These are phyloP conservation scores for Ustilago xerochloae DNA, from an alignment of 1,284 basidiomycete species.

Conservation along the genomic window DNA sequence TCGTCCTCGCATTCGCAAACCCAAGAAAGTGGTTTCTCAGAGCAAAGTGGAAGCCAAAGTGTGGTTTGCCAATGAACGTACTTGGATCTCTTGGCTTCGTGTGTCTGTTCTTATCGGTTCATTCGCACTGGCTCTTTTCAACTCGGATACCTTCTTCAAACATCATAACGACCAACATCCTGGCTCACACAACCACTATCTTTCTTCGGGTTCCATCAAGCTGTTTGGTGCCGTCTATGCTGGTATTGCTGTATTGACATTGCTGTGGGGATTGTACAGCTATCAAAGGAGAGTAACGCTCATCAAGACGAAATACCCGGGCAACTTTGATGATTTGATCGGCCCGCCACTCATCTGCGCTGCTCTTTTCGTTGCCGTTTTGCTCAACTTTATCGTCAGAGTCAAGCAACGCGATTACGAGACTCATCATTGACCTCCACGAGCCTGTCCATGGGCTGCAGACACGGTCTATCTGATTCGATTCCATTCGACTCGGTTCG, in stretches of 20 bases:
- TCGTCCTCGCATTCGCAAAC: conserved; percentile 68
- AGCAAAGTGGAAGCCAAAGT: conserved; percentile 67
- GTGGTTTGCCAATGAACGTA: conserved; percentile 68
- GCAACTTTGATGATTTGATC: conserved; percentile 75
- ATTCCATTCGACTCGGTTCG: not conserved
- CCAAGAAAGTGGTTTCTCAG: conserved; percentile 70
- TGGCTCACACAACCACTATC: conserved; percentile 29
- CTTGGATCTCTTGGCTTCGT: conserved; percentile 91
- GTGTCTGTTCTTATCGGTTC: conserved; percentile 86
- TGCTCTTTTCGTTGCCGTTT: conserved; percentile 62
- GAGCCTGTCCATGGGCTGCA: not conserved
- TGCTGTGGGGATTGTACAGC: conserved; percentile 82
- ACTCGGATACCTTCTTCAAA: conserved; percentile 74
- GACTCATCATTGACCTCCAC: conserved; percentile 12
- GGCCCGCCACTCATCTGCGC: conserved; percentile 66
- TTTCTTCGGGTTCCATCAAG: conserved; percentile 72
- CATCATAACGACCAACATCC: conserved; percentile 44
- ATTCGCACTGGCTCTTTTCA: conserved; percentile 87
- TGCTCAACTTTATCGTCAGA: conserved; percentile 66
- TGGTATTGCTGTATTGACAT: conserved; percentile 71
- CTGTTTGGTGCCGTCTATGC: conserved; percentile 88
- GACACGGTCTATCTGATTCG: too few relatives aligned
- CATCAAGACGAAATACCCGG: conserved; percentile 90
- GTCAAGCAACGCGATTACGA: conserved; percentile 53
- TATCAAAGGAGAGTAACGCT: conserved; percentile 90